Evolutionary conservation across 2,329 filamentous ascomycete species (phyloP), one percentile per base, ranked within the genome.

Genomic region (Aspergillus pseudoviridinutans): DNA sequence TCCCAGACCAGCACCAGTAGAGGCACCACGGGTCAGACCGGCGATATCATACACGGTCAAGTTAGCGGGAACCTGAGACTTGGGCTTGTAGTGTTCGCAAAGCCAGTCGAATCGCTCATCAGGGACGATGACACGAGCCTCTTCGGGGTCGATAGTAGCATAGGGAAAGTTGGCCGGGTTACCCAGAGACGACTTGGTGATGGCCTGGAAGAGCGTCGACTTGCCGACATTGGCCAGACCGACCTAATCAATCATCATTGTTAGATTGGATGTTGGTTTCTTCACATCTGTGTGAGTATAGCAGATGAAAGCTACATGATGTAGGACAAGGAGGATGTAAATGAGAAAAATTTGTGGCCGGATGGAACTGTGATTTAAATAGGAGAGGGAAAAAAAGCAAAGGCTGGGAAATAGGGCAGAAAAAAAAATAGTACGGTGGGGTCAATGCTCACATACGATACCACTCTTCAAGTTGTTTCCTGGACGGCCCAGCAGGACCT

Each of bases 121-220:
- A 50, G 94, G 95, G 35, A 99, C 94, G 69, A 99, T 87, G 78
- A 99, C 94, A 69, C 93, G 91, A 63, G 94, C 91, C 81, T 99
- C 94, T 82, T 99, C 95, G 50, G 94, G 94, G 68, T 99, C 92
- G 78, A 99, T 99, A 71, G 94, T 99, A 74, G 94, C 94, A 82
- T 96, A 99, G 56, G 94, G 94, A 76, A 97, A 99, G 82, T 99
- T 99, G 82, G 94, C 94, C 70, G 95, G 95, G 82, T 97, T 99
- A 80, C 95, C 94, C 71, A 99, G 88, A 65, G 87, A 87, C 79
- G 89, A 96, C 84, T 97, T 97, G 75, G 94, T 99, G 79, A 99
- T 97, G 74, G 94, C 92, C 83, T 99, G 95, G 86, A 99, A 99
- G 71, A 99, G 87, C 35, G 95, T 99, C 66, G 94, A 99, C 83